Evolutionary conservation across 352 stramenopile genomes (phyloP).

Genomic region (Globisporangium uncinulatum): DNA sequence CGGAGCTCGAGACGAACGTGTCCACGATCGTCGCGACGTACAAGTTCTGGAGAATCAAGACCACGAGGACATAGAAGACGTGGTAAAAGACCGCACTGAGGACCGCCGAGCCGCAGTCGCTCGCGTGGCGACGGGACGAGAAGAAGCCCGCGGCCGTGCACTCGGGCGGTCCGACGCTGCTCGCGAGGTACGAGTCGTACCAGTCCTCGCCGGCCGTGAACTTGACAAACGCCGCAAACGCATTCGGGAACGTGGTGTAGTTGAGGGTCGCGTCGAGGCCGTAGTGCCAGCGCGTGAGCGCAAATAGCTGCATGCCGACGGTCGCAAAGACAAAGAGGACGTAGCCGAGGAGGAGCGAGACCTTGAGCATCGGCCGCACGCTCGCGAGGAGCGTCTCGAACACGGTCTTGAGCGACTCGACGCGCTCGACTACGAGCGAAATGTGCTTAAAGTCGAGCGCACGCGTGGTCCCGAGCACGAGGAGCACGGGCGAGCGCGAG

Average conservation of each 20-base stretch:
- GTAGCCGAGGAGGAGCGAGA: conserved; percentile 76
- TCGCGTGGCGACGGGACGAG: conserved; percentile 21
- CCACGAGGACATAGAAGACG: conserved; percentile 74
- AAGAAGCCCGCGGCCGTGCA: conserved; percentile 46
- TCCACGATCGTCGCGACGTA: conserved; percentile 82
- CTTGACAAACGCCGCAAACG: conserved; percentile 72
- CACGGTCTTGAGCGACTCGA: conserved; percentile 58
- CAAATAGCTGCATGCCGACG: conserved; percentile 78
- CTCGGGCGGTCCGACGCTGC: conserved; percentile 46
- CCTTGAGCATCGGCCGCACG: conserved; percentile 66
- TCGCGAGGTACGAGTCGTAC: conserved; percentile 74
- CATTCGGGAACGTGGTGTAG: conserved; percentile 69
- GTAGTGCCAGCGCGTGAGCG: conserved; percentile 69
- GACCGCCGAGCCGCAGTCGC: conserved; percentile 59
- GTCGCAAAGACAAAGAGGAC: conserved; percentile 81
- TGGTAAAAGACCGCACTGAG: conserved; percentile 76
- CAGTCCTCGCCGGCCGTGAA: conserved; percentile 81
- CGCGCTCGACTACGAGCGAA: conserved; percentile 66
- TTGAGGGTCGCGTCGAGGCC: conserved; percentile 71
- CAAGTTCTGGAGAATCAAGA: conserved; percentile 75
- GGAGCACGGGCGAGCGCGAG: conserved; percentile 48
- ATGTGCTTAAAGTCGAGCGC: conserved; percentile 85
- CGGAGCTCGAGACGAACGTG: conserved; percentile 74
- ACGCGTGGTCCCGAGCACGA: conserved; percentile 72
- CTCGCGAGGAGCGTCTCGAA: conserved; percentile 71